Percentiles rank a stretch among this genome's conserved stretches.
Conservation (phyloP, 2,329 filamentous ascomycete genomes). For the Ceratocystis diversiconidia region DNA sequence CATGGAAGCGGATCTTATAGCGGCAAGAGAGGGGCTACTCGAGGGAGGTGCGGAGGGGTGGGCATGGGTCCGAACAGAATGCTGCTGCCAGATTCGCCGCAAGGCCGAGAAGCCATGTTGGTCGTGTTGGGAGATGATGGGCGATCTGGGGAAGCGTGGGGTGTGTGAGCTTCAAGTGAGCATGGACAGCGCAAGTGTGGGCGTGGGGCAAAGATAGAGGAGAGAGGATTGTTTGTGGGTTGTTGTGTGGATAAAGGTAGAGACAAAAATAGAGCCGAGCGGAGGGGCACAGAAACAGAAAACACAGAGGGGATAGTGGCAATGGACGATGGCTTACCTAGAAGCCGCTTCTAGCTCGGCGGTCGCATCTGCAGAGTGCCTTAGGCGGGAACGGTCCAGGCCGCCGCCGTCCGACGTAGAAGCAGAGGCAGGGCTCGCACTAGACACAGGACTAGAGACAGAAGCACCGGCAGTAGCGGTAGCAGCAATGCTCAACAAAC, state of each 20-base stretch:
- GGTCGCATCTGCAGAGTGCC: conserved; percentile 16
- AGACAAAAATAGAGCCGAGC: neutral
- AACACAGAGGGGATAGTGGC: neutral
- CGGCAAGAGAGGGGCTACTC: conserved; percentile 40
- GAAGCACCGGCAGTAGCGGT: neutral
- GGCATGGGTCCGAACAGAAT: conserved; percentile 50
- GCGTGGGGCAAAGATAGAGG: neutral
- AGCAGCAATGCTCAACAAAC: conserved; percentile 11
- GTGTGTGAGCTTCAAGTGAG: neutral
- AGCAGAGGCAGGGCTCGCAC: neutral
- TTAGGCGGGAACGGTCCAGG: conserved; percentile 11
- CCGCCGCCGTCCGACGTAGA: neutral
- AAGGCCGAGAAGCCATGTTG: conserved; percentile 76
- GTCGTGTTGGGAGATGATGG: conserved; percentile 73
- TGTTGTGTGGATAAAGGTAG: neutral
- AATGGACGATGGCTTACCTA: conserved; percentile 7
- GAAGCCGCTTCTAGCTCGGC: conserved; percentile 11
- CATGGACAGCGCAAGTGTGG: neutral
- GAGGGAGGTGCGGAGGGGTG: conserved; percentile 52
- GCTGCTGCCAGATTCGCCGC: conserved; percentile 83
- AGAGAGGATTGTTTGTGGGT: neutral
- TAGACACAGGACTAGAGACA: neutral
- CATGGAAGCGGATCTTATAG: conserved; percentile 59
- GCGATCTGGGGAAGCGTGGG: conserved; percentile 42
- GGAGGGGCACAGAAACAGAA: neutral